These are phyloP conservation scores for Fusarium sterilihyphosum DNA, from an alignment of 2,329 filamentous ascomycete species.

Conservation along the genomic window DNA sequence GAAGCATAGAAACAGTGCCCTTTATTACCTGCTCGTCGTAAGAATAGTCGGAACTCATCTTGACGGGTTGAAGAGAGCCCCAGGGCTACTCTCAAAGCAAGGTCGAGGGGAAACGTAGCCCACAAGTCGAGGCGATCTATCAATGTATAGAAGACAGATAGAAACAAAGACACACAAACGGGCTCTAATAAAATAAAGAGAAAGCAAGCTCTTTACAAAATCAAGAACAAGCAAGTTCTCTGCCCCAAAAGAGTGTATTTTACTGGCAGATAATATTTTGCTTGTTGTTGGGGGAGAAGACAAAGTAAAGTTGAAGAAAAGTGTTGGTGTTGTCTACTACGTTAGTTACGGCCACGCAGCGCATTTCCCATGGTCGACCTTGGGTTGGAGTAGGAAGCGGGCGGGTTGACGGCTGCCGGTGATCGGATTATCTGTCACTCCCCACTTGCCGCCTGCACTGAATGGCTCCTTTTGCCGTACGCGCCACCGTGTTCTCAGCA, in stretches of 20 bases:
- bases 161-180: conserved; percentile 23
- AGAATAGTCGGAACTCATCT: conserved; percentile 94
- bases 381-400: background rate
- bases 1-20: background rate
- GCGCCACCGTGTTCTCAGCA: conserved; percentile 50
- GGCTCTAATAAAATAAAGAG: conserved; percentile 2
- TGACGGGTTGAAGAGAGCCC: conserved; percentile 54
- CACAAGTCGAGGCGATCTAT: conserved; percentile 16
- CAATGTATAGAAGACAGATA: background rate
- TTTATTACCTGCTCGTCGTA: conserved; percentile 86
- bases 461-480: conserved; percentile 34
- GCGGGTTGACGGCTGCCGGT: conserved; percentile 37
- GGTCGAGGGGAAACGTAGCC: conserved; percentile 26
- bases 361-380: conserved; percentile 23
- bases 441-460: conserved; percentile 35
- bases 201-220: conserved; percentile 7
- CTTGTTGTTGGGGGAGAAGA: conserved; percentile 5
- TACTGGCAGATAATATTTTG: conserved; percentile 14
- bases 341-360: conserved; percentile 46
- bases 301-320: conserved; percentile 19
- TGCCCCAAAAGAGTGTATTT: conserved; percentile 30
- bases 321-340: background rate
- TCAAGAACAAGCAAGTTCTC: conserved; percentile 8
- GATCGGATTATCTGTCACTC: conserved; percentile 49
- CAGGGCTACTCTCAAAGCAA: conserved; percentile 44